Conservation (phyloP, 2,329 filamentous ascomycete genomes). For the Pyrenochaeta sp. region DNA sequence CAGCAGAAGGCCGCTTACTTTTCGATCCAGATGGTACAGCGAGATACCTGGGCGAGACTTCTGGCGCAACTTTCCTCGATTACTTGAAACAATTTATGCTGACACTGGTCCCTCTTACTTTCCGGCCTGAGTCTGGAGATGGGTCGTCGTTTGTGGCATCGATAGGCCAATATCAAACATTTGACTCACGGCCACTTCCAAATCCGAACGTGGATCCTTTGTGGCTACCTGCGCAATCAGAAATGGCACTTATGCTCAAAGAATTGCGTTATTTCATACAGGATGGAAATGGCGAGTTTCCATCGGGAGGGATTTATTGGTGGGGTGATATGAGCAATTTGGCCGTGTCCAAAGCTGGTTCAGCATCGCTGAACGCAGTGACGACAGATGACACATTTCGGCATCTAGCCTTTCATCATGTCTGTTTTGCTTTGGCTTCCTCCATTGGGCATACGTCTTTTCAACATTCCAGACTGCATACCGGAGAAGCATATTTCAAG, state of each 20-base stretch:
- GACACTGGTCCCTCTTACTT: slow-evolving; percentile 27
- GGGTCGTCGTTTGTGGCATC: slow-evolving; percentile 30
- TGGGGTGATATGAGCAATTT: slow-evolving; percentile 33
- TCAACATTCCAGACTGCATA: slow-evolving; percentile 22
- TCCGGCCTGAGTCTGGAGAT: slow-evolving; percentile 21
- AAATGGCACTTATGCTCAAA: slow-evolving; percentile 31
- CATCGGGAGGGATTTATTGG: slow-evolving; percentile 35
- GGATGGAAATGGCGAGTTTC: slow-evolving; percentile 31
- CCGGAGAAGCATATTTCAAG: slow-evolving; percentile 35
- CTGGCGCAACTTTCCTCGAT: slow-evolving; percentile 38
- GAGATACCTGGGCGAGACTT: slow-evolving; percentile 35
- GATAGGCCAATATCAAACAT: slow-evolving; percentile 37
- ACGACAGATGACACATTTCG: slow-evolving; percentile 27
- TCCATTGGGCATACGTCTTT: slow-evolving; percentile 21
- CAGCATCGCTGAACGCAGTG: slow-evolving; percentile 21
- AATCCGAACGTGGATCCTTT: slow-evolving; percentile 34
- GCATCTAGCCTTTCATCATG: slow-evolving; percentile 34
- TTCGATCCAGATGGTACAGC: slow-evolving; percentile 24
- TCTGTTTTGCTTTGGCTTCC: slow-evolving; percentile 35
- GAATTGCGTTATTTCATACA: slow-evolving; percentile 33
- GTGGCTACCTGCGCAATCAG: slow-evolving; percentile 31
- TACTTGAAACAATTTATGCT: slow-evolving; percentile 36
- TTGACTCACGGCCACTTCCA: slow-evolving; percentile 36
- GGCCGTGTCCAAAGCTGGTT: slow-evolving; percentile 17
- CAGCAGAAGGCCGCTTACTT: slow-evolving; percentile 26